A percentile compares a stretch with the other conserved stretches of the same genome.
These are phyloP conservation scores for Penicillium vulpinum DNA, from an alignment of 2,329 filamentous ascomycete genomes.

Conservation along the genomic window DNA sequence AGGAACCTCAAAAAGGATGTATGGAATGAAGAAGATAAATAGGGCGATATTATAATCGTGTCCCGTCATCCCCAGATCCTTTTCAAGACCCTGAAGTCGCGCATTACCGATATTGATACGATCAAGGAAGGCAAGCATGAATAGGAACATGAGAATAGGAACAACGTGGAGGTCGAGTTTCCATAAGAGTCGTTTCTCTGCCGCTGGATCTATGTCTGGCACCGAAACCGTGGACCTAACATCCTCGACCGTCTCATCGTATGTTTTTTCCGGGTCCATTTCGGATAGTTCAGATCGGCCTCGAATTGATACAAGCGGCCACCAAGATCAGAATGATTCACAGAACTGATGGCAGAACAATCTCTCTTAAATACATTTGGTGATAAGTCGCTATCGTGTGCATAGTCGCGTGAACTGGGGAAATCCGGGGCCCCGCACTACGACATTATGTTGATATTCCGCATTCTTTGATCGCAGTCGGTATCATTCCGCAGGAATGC, in stretches of 20 bases:
- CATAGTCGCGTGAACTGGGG: neutral
- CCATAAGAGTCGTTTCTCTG: conserved; percentile 49
- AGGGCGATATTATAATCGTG: conserved; percentile 47
- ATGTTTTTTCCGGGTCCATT: conserved; percentile 17
- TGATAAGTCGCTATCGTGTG: neutral
- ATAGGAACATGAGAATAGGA: conserved; percentile 50
- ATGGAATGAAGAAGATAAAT: conserved; percentile 50
- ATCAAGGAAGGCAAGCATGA: conserved; percentile 49
- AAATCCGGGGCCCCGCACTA: conserved; percentile 11
- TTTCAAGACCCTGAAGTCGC: conserved; percentile 46
- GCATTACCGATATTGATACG: conserved; percentile 53
- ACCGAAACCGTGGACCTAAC: conserved; percentile 10
- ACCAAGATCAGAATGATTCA: neutral
- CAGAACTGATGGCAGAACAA: too few species aligned
- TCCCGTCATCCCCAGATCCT: conserved; percentile 45
- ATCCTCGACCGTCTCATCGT: conserved; percentile 19
- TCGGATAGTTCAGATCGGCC: neutral
- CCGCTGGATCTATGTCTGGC: conserved; percentile 27
- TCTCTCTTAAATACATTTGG: neutral
- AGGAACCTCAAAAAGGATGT: conserved; percentile 49
- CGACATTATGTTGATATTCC: neutral
- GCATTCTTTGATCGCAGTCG: neutral
- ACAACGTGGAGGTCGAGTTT: conserved; percentile 53
- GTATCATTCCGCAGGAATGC: conserved; percentile 1
- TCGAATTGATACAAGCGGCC: neutral